Percentiles rank a stretch among this genome's conserved stretches.
phyloP scores from a whole-genome alignment of 2,329 filamentous ascomycete species.

The Dothideomycetidae sp. region DNA sequence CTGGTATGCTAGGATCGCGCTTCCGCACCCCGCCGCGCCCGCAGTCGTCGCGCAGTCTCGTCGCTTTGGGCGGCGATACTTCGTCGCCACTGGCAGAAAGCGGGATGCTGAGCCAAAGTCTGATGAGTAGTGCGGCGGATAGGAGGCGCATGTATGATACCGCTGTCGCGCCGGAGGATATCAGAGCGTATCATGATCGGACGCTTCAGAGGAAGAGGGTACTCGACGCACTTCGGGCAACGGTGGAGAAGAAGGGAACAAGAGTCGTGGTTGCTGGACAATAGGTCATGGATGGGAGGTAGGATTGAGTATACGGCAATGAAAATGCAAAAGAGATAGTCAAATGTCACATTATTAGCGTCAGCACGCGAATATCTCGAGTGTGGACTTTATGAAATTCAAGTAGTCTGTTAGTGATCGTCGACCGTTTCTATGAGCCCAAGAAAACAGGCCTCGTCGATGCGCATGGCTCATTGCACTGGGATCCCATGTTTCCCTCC shows the following conservation, averaged over 20 bases:
- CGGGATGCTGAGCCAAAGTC: slow-evolving; percentile 16
- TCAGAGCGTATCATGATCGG: slow-evolving; percentile 24
- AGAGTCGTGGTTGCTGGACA: slow-evolving; percentile 6
- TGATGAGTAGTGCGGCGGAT: slow-evolving; percentile 15
- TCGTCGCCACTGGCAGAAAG: slow-evolving; percentile 12
- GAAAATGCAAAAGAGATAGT: no score
- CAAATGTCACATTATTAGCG: no score
- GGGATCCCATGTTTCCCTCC: no score
- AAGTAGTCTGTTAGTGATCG: no score
- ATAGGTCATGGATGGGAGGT: not conserved
- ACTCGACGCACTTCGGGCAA: slow-evolving; percentile 24
- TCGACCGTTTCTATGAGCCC: no score
- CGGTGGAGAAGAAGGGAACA: slow-evolving; percentile 12
- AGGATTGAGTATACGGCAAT: not conserved
- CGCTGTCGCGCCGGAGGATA: slow-evolving; percentile 28
- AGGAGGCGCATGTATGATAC: slow-evolving; percentile 26
- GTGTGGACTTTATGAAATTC: no score
- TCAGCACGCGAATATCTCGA: no score
- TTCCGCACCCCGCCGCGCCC: slow-evolving; percentile 19
- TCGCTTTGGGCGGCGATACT: slow-evolving; percentile 11
- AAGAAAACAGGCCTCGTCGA: no score
- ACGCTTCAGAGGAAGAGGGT: slow-evolving; percentile 26
- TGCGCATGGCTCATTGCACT: no score
- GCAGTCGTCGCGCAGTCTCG: slow-evolving; percentile 20
- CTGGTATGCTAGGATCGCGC: slow-evolving; percentile 20